Evolutionary conservation across 2,329 filamentous ascomycete species (phyloP), one percentile per base, ranked within the genome.

Genomic region (Stagonosporopsis chrysanthemi): DNA sequence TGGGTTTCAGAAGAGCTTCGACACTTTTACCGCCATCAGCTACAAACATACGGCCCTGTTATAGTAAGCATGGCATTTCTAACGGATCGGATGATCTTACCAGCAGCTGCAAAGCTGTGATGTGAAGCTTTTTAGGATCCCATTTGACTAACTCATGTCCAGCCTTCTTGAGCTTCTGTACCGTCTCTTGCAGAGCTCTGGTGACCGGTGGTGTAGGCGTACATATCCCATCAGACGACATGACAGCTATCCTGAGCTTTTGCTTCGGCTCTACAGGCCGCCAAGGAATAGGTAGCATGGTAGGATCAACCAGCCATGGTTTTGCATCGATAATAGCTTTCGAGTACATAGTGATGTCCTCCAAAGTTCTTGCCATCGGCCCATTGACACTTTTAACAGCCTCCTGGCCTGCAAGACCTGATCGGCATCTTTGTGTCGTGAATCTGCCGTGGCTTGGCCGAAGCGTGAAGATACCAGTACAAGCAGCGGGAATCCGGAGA

Each of bases 351-450:
- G 69, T 67, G 12, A 82, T 77, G 58, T 88, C 86, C 6, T 77
- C 77, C 0, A 89, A 73, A 0, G 81, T 83, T 26, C 79, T 79
- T 1, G 83, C 81, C 78, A 90, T 80, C 0, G 87, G 87, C 0
- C 88, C 87, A 61, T 88, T 88, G 31, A 89, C 85, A 19, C 84
- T 86, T 49, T 80, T 79, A 0, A 90, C 84, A 2, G 86, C 84
- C 70, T 90, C 87, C 67, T 90, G 87, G 2, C 87, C 87, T 1
- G 84, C 81, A 72, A 89, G 80, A 8, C 86, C 86, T 1, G 84
- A 86, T 39, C 84, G 64, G 11, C 78, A 79, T 26, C 79, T 72
- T 52, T 78, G 75, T 75, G 86, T 85, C 0, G 86, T 85, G 63
- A 88, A 88, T 8, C 86, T 80, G 9, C 86, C 86, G 52, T 81